Evolutionary conservation across 1,139 yeast species (phyloP).

Genomic region (Yamadazyma mexicana): DNA sequence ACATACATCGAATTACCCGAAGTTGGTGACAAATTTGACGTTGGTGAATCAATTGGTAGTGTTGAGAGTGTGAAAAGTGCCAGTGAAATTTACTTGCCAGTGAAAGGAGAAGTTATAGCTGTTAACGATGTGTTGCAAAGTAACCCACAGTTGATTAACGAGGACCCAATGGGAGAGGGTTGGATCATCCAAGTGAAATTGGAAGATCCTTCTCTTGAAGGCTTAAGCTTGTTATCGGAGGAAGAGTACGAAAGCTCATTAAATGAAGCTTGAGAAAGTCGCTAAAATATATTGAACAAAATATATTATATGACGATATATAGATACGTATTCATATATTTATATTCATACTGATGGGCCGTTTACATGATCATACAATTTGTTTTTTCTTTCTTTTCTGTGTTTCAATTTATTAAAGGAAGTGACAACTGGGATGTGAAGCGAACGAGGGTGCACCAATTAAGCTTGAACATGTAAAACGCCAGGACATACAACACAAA

Average conservation of each 20-base stretch:
- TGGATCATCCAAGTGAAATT: constrained; percentile 85
- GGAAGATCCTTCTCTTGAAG: constrained; percentile 30
- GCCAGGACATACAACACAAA: too few species aligned
- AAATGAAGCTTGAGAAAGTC: constrained; percentile 16
- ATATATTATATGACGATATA: not conserved
- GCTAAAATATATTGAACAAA: too few species aligned
- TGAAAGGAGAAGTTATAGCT: constrained; percentile 72
- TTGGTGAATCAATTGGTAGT: constrained; percentile 86
- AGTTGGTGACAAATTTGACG: constrained; percentile 60
- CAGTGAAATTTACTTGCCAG: constrained; percentile 89
- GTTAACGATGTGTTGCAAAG: constrained; percentile 66
- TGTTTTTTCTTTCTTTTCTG: not conserved
- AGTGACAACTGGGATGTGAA: too few species aligned
- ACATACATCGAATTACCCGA: constrained; percentile 91
- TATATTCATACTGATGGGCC: constrained; percentile 1
- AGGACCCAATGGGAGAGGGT: constrained; percentile 90
- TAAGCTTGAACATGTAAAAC: too few species aligned
- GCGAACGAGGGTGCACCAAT: too few species aligned
- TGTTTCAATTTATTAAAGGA: too few species aligned
- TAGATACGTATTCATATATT: constrained; percentile 1
- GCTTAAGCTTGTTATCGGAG: constrained; percentile 38
- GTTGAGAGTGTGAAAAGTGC: constrained; percentile 96
- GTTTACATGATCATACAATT: not conserved
- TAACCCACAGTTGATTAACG: constrained; percentile 76
- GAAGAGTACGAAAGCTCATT: constrained; percentile 68